A percentile compares a stretch with the other conserved stretches of the same genome.
These are phyloP conservation scores for Akanthomyces muscarius DNA, from an alignment of 2,329 filamentous ascomycete genomes.

Conservation along the genomic window DNA sequence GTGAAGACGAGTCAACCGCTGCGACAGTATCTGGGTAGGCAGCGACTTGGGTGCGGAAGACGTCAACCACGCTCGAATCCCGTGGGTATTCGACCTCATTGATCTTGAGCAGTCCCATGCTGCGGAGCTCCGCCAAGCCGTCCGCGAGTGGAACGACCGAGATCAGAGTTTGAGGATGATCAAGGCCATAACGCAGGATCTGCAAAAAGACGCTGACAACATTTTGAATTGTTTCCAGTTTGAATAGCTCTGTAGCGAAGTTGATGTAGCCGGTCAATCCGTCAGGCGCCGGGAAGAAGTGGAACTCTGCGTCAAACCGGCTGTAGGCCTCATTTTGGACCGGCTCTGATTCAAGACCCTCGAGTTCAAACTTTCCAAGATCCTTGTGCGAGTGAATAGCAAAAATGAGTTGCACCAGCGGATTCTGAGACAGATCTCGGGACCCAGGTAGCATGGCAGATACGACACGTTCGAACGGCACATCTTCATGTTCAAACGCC, in stretches of 20 bases:
- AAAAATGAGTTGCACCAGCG: constrained; percentile 19
- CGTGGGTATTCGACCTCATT: constrained; percentile 17
- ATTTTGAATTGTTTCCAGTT: background rate
- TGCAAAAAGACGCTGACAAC: background rate
- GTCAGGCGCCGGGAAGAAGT: background rate
- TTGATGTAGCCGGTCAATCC: background rate
- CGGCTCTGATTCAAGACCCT: background rate
- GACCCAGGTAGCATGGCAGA: constrained; percentile 4
- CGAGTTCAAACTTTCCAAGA: background rate
- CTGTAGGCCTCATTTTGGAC: background rate
- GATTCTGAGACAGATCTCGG: constrained; percentile 13
- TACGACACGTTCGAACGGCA: constrained; percentile 20
- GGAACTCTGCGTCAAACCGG: constrained; percentile 9
- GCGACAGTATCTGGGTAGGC: constrained; percentile 17
- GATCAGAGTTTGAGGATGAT: background rate
- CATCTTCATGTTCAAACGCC: constrained; percentile 20
- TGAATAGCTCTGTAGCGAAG: background rate
- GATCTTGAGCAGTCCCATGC: constrained; percentile 12
- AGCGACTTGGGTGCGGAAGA: constrained; percentile 23
- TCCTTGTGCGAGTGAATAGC: constrained; percentile 18
- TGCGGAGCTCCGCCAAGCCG: background rate
- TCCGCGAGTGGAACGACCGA: background rate
- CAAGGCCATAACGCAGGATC: constrained; percentile 8
- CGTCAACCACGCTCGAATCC: constrained; percentile 23
- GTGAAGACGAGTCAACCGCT: constrained; percentile 19